Percentiles rank a stretch among this genome's conserved stretches.
phyloP scores from a whole-genome alignment of 495 filamentous ascomycete species.

The Aspergillus kassunensis region DNA sequence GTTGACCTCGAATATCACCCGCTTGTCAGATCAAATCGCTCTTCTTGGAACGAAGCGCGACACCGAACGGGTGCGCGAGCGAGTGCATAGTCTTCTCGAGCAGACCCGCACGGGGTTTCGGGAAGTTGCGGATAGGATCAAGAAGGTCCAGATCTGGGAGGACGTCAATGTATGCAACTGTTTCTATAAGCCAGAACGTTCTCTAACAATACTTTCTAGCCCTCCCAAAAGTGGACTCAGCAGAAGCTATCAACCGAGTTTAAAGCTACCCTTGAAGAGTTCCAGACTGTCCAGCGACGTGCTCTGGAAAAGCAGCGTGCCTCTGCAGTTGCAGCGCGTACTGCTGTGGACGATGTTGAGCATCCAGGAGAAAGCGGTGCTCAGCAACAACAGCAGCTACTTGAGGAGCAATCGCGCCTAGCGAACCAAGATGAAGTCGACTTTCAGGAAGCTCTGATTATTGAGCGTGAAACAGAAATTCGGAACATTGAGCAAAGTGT shows the following conservation, averaged over 20 bases:
- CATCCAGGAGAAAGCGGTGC: slow-evolving; percentile 30
- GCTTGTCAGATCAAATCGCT: slow-evolving; percentile 72
- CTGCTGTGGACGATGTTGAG: slow-evolving; percentile 59
- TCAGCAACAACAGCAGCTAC: slow-evolving; percentile 56
- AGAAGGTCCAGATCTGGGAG: slow-evolving; percentile 87
- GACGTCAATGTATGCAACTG: slow-evolving; percentile 73
- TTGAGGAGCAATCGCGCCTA: slow-evolving; percentile 74
- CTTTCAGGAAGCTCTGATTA: slow-evolving; percentile 92
- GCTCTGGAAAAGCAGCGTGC: slow-evolving; percentile 91
- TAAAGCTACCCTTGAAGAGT: slow-evolving; percentile 78
- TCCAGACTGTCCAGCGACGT: slow-evolving; percentile 82
- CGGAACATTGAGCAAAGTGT: slow-evolving; percentile 95
- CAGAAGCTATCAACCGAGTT: slow-evolving; percentile 92
- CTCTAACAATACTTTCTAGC: slow-evolving; percentile 57
- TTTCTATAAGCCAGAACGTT: slow-evolving; percentile 18
- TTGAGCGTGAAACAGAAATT: slow-evolving; percentile 94
- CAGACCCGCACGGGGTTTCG: slow-evolving; percentile 86
- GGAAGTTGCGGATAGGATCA: slow-evolving; percentile 86
- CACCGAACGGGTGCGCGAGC: slow-evolving; percentile 83
- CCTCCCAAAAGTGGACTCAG: slow-evolving; percentile 89
- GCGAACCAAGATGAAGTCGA: slow-evolving; percentile 94
- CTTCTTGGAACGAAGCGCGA: slow-evolving; percentile 87
- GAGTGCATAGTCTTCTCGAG: slow-evolving; percentile 79
- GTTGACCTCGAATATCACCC: slow-evolving; percentile 80
- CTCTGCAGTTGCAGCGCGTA: slow-evolving; percentile 72